These are phyloP conservation scores for Tetrahymena thermophila DNA, from an alignment of 73 alveolate species.

Conservation along the genomic window DNA sequence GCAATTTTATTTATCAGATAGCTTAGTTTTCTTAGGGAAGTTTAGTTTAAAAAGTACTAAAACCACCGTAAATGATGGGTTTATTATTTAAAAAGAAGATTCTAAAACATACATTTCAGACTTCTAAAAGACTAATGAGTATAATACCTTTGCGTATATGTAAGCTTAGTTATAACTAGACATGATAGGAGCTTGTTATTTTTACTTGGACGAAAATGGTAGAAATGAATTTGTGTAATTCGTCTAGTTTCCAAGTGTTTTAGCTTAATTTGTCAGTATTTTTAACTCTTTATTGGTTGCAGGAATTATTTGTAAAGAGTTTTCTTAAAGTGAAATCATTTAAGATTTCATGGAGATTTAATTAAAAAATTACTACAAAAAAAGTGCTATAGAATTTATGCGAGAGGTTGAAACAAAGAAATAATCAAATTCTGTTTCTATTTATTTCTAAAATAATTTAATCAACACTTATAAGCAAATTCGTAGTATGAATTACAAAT, in stretches of 20 bases:
- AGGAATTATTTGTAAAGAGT: background rate
- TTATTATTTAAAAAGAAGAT: background rate
- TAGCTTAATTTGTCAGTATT: background rate
- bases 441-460: background rate
- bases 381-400: background rate
- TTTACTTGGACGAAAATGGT: background rate
- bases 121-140: background rate
- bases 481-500: background rate
- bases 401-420: background rate
- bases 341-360: background rate
- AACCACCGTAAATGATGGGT: background rate
- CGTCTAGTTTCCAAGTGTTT: background rate
- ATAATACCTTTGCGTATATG: background rate
- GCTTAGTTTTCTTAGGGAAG: background rate
- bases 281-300: background rate
- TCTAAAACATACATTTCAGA: background rate
- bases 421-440: background rate
- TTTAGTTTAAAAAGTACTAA: background rate
- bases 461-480: background rate
- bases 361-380: background rate
- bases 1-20: background rate
- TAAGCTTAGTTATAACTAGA: background rate
- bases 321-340: background rate
- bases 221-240: background rate
- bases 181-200: background rate